A percentile compares a stretch with the other conserved stretches of the same genome.
Evolutionary conservation across 805 yeast genomes (phyloP).

Genomic region (Sporopachydermia quercuum): DNA sequence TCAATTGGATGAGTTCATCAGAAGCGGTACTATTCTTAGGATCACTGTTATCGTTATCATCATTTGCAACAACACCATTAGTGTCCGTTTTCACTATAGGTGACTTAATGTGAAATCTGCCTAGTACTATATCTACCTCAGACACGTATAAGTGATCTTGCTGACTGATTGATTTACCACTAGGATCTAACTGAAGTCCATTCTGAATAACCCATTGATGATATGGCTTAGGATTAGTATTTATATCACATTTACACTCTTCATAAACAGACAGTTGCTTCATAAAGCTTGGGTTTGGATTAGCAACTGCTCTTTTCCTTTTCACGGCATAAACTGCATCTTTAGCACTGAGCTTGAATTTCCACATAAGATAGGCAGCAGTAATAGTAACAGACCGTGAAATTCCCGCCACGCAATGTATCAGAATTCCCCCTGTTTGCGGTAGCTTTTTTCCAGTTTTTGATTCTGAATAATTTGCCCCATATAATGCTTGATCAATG

Average conservation of each 20-base stretch:
- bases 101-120: constrained; percentile 1
- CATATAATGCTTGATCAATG: constrained; percentile 40
- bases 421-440: constrained; percentile 33
- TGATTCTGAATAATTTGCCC: constrained; percentile 17
- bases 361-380: constrained; percentile 78
- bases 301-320: constrained; percentile 40
- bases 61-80: no score
- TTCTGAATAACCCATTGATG: constrained; percentile 24
- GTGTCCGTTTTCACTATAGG: constrained; percentile 3
- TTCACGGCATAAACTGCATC: constrained; percentile 67
- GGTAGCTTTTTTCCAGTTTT: constrained; percentile 11
- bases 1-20: constrained; percentile 17
- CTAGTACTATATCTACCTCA: neutral
- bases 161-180: neutral
- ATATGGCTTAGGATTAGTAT: constrained; percentile 18
- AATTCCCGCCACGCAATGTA: constrained; percentile 85
- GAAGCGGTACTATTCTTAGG: neutral
- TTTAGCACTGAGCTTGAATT: constrained; percentile 40
- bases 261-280: constrained; percentile 58
- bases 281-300: constrained; percentile 63
- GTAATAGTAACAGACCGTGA: constrained; percentile 80
- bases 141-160: neutral
- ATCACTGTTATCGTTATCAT: constrained; percentile 10
- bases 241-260: constrained; percentile 21
- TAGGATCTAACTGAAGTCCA: neutral